Base-by-base conservation (phyloP, 306 rosid genomes). In the Quercus dentata region DNA sequence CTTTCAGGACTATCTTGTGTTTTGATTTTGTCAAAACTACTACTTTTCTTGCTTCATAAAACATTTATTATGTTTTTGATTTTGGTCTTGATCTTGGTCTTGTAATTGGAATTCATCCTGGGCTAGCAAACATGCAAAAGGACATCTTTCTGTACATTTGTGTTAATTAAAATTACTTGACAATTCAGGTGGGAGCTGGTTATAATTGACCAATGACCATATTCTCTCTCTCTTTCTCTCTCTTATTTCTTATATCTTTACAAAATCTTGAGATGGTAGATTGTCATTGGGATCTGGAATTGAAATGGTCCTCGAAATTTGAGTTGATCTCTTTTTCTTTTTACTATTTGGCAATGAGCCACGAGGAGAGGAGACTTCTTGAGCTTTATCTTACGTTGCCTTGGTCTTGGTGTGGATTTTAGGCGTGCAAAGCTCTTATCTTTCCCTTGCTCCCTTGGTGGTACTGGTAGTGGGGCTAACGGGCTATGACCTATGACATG, bases 271-370 rank as follows among this genome's bases (percentile, higher is more conserved):
- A 74, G 88, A 84, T 81, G 46, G 61, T 33, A n/a, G 64, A 31
- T 41, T 56, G 7, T 59, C 78, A 3, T 27, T 38, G 88, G 82
- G 89, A 86, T 69, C 54, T 78, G 86, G 5, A 44, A 71, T 71
- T 77, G 69, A 75, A 76, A 70, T 56, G 58, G 77, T 58, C 90
- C 84, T 87, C 21, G 75, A 76, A 78, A 31, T 85, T 85, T 49
- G 87, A 57, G 72, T 70, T 49, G 54, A 83, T 80, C 86, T 74
- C 69, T 57, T 56, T 77, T 65, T 61, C 27, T n/a, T 46, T 83
- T 80, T 3, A n/a, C 1, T 13, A 9, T 35, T 74, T 52, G 54
- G 57, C 82, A 44, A 59, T 49, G 14, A 49, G 3, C 54, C 17
- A 3, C 9, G 72, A 44, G 70, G 75, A 67, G 30, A 63, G 64